Evolutionary conservation across 139 green algal species (phyloP), one percentile per base, ranked within the genome.

Genomic region (Zygnema circumcarinatum): DNA sequence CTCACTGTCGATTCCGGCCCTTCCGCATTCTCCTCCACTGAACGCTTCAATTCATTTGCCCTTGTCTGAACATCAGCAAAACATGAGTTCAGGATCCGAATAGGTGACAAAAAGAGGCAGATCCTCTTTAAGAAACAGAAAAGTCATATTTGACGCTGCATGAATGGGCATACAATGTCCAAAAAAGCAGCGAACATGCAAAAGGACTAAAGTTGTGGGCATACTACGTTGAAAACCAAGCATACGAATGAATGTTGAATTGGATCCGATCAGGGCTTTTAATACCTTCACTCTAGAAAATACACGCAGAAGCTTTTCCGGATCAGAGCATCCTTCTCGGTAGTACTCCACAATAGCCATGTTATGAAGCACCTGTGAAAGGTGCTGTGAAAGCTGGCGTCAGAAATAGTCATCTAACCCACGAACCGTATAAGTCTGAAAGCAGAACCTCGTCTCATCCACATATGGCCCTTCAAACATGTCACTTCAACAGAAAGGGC

Each of bases 361-460:
- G 32, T 83, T 83, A 83, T 83, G 75, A 47, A 83, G 75, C 32
- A 83, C 75, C 75, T 83, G 75, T 20, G 36, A 20, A 72, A 72
- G 54, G 29, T 25, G 25, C 54, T n/a, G n/a, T n/a, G n/a, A n/a
- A n/a, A n/a, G n/a, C n/a, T n/a, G n/a, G n/a, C n/a, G n/a, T n/a
- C n/a, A n/a, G n/a, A n/a, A n/a, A n/a, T n/a, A n/a, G n/a, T n/a
- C n/a, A n/a, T n/a, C n/a, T n/a, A n/a, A n/a, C n/a, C n/a, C n/a
- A n/a, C n/a, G n/a, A n/a, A n/a, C n/a, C n/a, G n/a, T n/a, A n/a
- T n/a, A 29, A 72, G 25, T 72, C 25, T 72, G 29, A 72, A 25
- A 72, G 54, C 25, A 33, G 54, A 72, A 29, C 25, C 29, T 25
- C 25, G 54, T 72, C 29, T 29, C 54, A 72, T 33, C 54, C 25